A percentile compares a stretch with the other conserved stretches of the same genome.
Evolutionary conservation across 352 stramenopile species (phyloP).

Genomic region (Phytopythium helicoides): DNA sequence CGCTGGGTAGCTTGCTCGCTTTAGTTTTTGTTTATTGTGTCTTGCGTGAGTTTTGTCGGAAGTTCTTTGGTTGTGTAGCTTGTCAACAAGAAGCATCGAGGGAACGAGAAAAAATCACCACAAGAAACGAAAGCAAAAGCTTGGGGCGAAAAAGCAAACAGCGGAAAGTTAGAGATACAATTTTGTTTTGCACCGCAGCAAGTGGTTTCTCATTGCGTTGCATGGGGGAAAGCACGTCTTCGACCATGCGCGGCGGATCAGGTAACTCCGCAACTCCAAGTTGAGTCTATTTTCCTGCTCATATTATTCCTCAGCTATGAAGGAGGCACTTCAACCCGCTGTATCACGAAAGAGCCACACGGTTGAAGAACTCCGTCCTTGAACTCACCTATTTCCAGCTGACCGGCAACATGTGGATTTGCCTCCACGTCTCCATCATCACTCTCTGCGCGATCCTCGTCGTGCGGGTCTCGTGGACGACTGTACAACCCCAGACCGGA

Average conservation of each 20-base stretch:
- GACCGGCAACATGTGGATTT: conserved; percentile 3
- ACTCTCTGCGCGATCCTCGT: conserved; percentile 9
- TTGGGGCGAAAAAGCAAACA: conserved; percentile 16
- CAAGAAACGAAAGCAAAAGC: conserved; percentile 8
- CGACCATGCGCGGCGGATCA: no score
- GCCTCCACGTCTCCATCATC: conserved; percentile 20
- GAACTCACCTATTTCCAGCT: conserved; percentile 41
- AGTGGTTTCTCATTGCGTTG: background rate
- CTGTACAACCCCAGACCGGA: conserved; percentile 56
- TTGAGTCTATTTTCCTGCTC: background rate
- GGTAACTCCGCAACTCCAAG: no score
- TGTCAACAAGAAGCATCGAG: background rate
- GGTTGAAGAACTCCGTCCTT: conserved; percentile 35
- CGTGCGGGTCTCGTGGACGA: conserved; percentile 7
- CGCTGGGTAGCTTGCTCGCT: conserved; percentile 41
- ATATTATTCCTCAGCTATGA: conserved; percentile 11
- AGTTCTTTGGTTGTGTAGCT: background rate
- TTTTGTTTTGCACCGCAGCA: conserved; percentile 56
- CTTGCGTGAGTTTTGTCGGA: conserved; percentile 3
- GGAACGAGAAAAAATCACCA: conserved; percentile 2
- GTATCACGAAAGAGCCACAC: conserved; percentile 45
- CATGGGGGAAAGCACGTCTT: background rate
- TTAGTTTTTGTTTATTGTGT: conserved; percentile 3
- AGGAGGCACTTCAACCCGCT: conserved; percentile 29
- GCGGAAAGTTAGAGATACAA: conserved; percentile 73